Evolutionary conservation across 169 alveolate species (phyloP), one percentile per base, ranked within the genome.

Genomic region (Miamiensis avidus): DNA sequence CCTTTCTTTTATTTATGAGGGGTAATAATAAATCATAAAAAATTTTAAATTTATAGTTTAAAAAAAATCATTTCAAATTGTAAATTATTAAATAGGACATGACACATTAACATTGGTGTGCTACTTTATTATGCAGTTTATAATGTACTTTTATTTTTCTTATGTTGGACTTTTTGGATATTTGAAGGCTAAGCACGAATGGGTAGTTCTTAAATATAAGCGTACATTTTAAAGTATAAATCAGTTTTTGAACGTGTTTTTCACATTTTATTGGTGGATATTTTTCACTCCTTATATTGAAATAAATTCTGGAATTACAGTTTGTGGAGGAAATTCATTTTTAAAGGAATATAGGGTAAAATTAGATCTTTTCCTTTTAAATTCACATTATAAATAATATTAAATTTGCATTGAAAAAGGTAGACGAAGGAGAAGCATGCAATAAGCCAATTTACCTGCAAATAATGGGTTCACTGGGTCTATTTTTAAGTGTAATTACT

Each of bases 241-340:
- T 31, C 64, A 79, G 49, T 34, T 79, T 31, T 49, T 34, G 30
- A 79, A 34, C 29, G 29, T 65, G 0, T 79, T 79, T 64, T 79
- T 79, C 31, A 49, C 84, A 16, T 72, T 79, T 79, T 79, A 79
- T 31, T 79, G 65, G 31, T 79, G 84, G 84, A 64, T 79, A 0
- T 79, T 79, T 65, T 32, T 79, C 27, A 79, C 84, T 29, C 84
- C 84, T 16, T 79, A 34, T 32, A 64, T 74, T 0, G 84, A 79
- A 79, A 79, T 79, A 64, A 49, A 74, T 4, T 32, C 65, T 0
- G 84, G 84, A 11, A 79, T 79, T 33, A 65, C 64, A 28, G 34
- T 74, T 25, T 79, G 84, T 32, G 65, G 65, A 15, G 65, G 65
- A 64, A 64, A 64, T 65, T 69, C 84, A 28, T 79, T 79, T 28